A percentile compares a stretch with the other conserved stretches of the same genome.
Evolutionary conservation across 2,329 filamentous ascomycete species (phyloP).

Genomic region (Neoascochyta sp.): DNA sequence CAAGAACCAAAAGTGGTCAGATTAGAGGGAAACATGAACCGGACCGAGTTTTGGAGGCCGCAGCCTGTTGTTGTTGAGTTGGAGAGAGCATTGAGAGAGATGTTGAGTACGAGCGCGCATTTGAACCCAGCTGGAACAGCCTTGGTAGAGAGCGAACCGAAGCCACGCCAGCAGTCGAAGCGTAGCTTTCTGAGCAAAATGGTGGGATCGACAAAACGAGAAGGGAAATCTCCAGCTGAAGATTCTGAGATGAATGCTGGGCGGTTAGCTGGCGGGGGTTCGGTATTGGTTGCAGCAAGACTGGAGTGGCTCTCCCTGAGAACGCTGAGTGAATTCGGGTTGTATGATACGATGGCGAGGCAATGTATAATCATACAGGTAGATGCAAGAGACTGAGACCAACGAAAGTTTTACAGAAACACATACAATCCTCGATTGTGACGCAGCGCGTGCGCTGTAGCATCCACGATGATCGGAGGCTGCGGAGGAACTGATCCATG

Average conservation of each 20-base stretch:
- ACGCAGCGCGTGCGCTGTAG: no score
- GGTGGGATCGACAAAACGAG: conserved; percentile 12
- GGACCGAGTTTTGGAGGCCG: conserved; percentile 44
- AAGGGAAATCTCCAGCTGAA: no score
- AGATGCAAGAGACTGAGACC: conserved; percentile 32
- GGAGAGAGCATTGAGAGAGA: conserved; percentile 31
- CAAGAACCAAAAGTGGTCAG: conserved; percentile 41
- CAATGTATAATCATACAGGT: conserved; percentile 32
- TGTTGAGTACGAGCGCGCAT: conserved; percentile 23
- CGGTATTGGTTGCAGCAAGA: conserved; percentile 26
- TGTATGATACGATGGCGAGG: conserved; percentile 36
- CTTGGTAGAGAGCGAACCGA: conserved; percentile 3
- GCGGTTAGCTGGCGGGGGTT: conserved; percentile 7
- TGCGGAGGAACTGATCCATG: no score
- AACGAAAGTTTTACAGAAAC: no score
- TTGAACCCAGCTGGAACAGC: no score
- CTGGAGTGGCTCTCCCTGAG: conserved; percentile 34
- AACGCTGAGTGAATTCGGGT: conserved; percentile 34
- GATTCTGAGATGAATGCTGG: no score
- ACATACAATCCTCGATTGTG: no score
- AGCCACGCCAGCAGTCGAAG: conserved; percentile 7
- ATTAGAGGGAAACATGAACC: conserved; percentile 41
- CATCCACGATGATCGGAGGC: no score
- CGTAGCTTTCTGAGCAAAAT: conserved; percentile 23
- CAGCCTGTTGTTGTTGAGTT: conserved; percentile 42